Percentiles rank a stretch among this genome's conserved stretches.
phyloP scores from a whole-genome alignment of 208 protist species.

The Wallacemonas sp. region DNA sequence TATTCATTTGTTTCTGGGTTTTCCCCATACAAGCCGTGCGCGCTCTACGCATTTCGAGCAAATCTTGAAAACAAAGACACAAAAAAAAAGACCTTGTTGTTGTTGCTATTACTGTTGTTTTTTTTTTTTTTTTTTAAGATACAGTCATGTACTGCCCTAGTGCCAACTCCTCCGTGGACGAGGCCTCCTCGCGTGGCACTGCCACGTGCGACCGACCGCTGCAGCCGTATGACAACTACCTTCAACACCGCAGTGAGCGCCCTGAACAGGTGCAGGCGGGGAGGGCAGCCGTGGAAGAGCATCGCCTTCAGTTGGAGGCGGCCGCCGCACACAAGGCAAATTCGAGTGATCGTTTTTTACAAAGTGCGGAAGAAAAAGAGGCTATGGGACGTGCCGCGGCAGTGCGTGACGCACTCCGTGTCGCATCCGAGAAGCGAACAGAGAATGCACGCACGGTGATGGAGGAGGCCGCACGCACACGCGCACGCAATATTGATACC shows the following conservation, averaged over 20 bases:
- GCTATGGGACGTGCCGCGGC: background rate
- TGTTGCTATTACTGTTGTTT: slow-evolving; percentile 12
- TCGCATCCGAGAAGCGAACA: slow-evolving; percentile 23
- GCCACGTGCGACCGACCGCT: background rate
- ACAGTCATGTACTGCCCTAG: slow-evolving; percentile 6
- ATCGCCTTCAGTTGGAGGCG: slow-evolving; percentile 19
- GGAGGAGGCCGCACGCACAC: slow-evolving; percentile 2
- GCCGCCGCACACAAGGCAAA: slow-evolving; percentile 10
- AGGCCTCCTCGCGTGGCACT: background rate
- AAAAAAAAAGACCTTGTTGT: background rate
- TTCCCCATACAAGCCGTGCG: no score
- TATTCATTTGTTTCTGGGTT: no score
- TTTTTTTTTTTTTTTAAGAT: slow-evolving; percentile 7
- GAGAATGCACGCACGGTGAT: slow-evolving; percentile 13
- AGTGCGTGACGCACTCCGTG: background rate
- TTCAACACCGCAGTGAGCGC: slow-evolving; percentile 35
- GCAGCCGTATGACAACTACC: slow-evolving; percentile 46
- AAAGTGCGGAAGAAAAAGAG: slow-evolving; percentile 14
- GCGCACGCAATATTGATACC: slow-evolving; percentile 6
- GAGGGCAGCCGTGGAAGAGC: background rate
- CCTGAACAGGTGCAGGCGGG: background rate
- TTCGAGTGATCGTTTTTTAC: slow-evolving; percentile 5
- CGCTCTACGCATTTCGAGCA: no score
- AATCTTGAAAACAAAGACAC: no score
- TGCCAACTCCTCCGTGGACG: background rate